Evolutionary conservation across 2,329 filamentous ascomycete genomes (phyloP), one percentile per base, ranked within the genome.

Genomic region (Xenosphaeropsis pyriputrescens): DNA sequence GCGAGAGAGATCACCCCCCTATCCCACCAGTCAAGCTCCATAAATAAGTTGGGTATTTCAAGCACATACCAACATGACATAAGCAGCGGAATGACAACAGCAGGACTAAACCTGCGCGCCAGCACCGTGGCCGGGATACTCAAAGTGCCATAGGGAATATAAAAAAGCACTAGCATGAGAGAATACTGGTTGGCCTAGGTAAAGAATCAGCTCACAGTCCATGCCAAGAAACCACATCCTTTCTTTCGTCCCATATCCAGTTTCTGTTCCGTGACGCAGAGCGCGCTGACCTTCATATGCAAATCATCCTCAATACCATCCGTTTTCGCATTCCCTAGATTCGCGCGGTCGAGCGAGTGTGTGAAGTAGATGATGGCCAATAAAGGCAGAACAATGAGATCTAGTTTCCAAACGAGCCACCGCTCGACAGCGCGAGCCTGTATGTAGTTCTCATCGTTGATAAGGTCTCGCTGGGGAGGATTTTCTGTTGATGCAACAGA

Each of bases 271-370:
- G 12, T 26, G 22, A 26, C 7, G 12, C 33, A 35, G 18, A 19
- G n/a, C 22, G 15, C 26, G 26, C 16, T 39, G 19, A 13, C 37
- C 30, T 26, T 26, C 22, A 26, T 26, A 9, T 26, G 22, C 14
- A 43, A 30, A 18, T 48, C 46, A 7, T 47, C 41, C 38, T 65
- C 50, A 11, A 63, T 51, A 2, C 57, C 58, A 31, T 55, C 60
- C 0, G 61, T 65, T 45, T 66, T 56, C n/a, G 60, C 63, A 45
- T 66, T 66, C 18, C 60, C 60, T 17, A 56, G 42, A 35, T 54
- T 60, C 11, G 50, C 48, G 41, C 58, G 57, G 50, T 69, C 65
- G 13, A 68, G 57, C 7, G 57, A 57, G 45, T 67, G 66, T 54
- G 66, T 67, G 17, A 67, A 58, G 44, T 67, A 72, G 37, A 45